Percentiles rank a stretch among this genome's conserved stretches.
Conservation (phyloP, 169 alveolate species). For the Cryptosporidium tyzzeri region DNA sequence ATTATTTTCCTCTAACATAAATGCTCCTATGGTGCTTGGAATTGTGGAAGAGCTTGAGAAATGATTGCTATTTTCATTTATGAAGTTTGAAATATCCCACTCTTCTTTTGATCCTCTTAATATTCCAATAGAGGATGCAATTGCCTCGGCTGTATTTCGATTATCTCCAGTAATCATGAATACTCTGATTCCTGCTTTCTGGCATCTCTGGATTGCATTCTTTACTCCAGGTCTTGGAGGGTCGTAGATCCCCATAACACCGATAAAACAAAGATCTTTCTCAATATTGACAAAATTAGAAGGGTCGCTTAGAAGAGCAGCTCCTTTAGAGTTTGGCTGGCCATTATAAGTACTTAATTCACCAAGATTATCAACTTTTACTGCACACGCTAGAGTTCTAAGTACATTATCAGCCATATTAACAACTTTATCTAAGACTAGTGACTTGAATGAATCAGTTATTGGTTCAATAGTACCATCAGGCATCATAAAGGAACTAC, state of each 20-base stretch:
- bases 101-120: conserved; percentile 76
- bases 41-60: conserved; percentile 35
- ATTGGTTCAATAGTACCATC: conserved; percentile 90
- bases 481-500: conserved; percentile 80
- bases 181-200: conserved; percentile 97
- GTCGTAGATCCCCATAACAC: conserved; percentile 96
- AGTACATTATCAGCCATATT: conserved; percentile 91
- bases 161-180: conserved; percentile 99
- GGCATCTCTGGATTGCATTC: conserved; percentile 92
- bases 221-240: conserved; percentile 98
- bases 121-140: conserved; percentile 96
- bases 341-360: conserved; percentile 79
- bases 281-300: conserved; percentile 88
- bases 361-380: conserved; percentile 76
- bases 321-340: conserved; percentile 76
- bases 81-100: conserved; percentile 62
- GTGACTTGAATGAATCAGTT: conserved; percentile 83
- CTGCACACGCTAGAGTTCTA: conserved; percentile 89
- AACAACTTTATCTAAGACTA: conserved; percentile 85
- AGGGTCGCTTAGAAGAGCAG: conserved; percentile 70
- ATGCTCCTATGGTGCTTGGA: conserved; percentile 34
- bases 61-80: neutral
- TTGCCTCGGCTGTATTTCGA: conserved; percentile 98
- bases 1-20: conserved; percentile 39
- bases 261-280: conserved; percentile 91